phyloP scores from a whole-genome alignment of 2,329 filamentous ascomycete species.

The Metarhizium rileyi region DNA sequence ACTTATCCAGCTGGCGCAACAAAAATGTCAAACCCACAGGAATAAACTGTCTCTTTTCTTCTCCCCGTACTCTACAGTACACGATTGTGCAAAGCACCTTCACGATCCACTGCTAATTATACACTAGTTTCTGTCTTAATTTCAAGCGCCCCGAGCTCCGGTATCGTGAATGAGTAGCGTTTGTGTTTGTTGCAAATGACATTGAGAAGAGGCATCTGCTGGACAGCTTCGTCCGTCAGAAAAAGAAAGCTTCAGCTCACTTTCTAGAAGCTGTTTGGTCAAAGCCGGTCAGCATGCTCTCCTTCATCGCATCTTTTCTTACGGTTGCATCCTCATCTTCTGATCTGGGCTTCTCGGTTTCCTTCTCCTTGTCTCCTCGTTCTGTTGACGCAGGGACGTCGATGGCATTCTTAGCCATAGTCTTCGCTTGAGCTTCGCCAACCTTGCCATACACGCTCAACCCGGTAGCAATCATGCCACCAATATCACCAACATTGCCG shows the following conservation, averaged over 20 bases:
- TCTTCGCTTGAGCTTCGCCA: constrained; percentile 64
- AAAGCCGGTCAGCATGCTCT: constrained; percentile 31
- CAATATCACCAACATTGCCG: constrained; percentile 92
- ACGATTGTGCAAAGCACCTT: not conserved
- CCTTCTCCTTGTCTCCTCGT: constrained; percentile 10
- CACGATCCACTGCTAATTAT: not conserved
- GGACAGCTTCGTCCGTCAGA: not conserved
- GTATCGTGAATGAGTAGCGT: constrained; percentile 1
- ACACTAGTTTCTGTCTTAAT: not conserved
- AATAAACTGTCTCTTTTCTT: not conserved
- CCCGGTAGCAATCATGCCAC: constrained; percentile 92
- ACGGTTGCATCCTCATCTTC: constrained; percentile 8
- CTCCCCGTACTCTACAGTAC: not conserved
- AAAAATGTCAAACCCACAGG: not conserved
- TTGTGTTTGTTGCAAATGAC: not conserved
- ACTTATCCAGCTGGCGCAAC: not conserved
- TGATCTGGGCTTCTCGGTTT: constrained; percentile 10
- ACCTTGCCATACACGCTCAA: constrained; percentile 95
- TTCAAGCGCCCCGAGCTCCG: constrained; percentile 8
- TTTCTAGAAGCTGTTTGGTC: constrained; percentile 24
- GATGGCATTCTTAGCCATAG: constrained; percentile 46
- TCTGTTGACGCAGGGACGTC: constrained; percentile 15
- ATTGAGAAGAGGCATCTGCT: not conserved
- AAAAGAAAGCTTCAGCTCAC: constrained; percentile 10
- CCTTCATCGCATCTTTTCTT: constrained; percentile 23